Base-by-base conservation (phyloP, 2,329 filamentous ascomycete species). In the Sporothrix dimorphospora region DNA sequence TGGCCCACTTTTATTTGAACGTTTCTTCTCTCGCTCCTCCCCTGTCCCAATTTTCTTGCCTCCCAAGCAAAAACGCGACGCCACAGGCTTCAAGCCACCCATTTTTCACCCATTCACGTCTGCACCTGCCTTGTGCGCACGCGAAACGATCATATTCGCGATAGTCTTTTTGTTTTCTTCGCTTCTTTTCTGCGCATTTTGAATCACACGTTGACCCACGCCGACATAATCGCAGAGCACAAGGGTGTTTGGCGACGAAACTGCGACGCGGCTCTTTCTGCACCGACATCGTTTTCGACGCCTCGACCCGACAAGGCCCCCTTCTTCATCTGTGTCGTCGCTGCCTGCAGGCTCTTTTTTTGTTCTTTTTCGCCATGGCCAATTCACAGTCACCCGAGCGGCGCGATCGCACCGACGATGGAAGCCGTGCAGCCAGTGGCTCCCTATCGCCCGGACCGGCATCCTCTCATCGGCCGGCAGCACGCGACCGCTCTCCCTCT, bases 1-100 rank as follows among this genome's bases (percentile, higher is more conserved):
- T 8, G 57, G 5, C 40, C 71, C 71, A 65, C 24, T 71, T 59
- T 53, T 8, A 45, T 71, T 40, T 71, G 14, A 2, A 30, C 27
- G n/a, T 42, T 47, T 51, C 30, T 49, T 70, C 16, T 8, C 19
- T 69, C 67, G 67, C 51, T 59, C 53, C 68, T 70, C 11, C 51
- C 65, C 67, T 27, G 49, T 69, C 21, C 34, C 38, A 47, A 38
- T 70, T 70, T 59, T 61, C n/a, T 42, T 9, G 30, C 34, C 34
- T 71, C 47, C 21, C 21, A 4, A 53, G n/a, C 12, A 42, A 45
- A 55, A 30, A 67, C n/a, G 38, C 55, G 49, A 68, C 66, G 66
- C 71, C 66, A 72, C 66, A 72, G 65, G 51, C 40, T 12, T 49
- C 71, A 72, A 72, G 71, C 71, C 71, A 72, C 71, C 30, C 8